Evolutionary conservation across 192 early-diverging fungal genomes (phyloP).

Genomic region (Endogone sp.): DNA sequence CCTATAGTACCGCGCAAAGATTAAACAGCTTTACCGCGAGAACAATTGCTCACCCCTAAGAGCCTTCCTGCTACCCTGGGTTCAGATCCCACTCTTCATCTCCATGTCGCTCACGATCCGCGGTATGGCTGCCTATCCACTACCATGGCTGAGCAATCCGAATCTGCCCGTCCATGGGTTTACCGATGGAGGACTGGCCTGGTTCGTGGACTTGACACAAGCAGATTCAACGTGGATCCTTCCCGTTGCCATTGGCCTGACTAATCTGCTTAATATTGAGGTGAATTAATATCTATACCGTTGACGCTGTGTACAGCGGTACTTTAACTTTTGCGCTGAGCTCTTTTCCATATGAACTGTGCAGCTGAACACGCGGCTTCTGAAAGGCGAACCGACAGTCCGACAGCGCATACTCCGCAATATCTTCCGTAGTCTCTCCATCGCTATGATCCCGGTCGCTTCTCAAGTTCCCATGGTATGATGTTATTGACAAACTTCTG

Average conservation of each 20-base stretch:
- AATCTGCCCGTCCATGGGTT: constrained; percentile 44
- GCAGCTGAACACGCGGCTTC: constrained; percentile 39
- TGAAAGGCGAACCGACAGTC: constrained; percentile 30
- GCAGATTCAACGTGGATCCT: constrained; percentile 65
- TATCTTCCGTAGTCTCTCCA: constrained; percentile 48
- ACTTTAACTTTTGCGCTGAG: not conserved
- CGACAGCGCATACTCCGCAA: constrained; percentile 41
- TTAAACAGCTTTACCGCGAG: constrained; percentile 51
- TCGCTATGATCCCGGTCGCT: constrained; percentile 64
- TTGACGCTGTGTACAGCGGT: not conserved
- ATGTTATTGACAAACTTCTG: not conserved
- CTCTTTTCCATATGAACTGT: not conserved
- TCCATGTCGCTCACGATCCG: constrained; percentile 63
- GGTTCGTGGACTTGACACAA: constrained; percentile 60
- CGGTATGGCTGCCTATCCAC: constrained; percentile 55
- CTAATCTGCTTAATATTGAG: constrained; percentile 70
- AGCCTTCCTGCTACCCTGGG: constrained; percentile 60
- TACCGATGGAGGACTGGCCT: constrained; percentile 49
- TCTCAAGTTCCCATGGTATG: constrained; percentile 59
- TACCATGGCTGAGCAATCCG: constrained; percentile 44
- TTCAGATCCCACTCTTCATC: constrained; percentile 77
- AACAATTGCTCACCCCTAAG: constrained; percentile 57
- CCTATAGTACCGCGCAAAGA: constrained; percentile 40
- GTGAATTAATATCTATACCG: constrained; percentile 10
- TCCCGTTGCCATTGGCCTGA: constrained; percentile 58